Percentiles rank a stretch among this genome's conserved stretches.
phyloP scores from a whole-genome alignment of 768 basidiomycete species.

The Panellus pusillus region DNA sequence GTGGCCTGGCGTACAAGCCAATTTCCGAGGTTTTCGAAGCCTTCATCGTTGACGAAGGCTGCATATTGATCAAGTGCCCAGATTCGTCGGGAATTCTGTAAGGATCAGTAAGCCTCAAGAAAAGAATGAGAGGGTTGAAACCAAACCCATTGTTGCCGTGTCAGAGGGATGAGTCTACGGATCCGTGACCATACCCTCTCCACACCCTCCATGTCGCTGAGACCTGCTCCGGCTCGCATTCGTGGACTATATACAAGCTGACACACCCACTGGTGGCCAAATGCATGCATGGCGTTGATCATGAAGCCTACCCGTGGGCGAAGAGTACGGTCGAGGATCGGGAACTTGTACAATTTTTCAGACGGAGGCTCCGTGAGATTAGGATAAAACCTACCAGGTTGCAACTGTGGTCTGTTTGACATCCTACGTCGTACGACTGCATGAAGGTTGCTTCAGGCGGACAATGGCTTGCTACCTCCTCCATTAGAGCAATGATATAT shows the following conservation, averaged over 20 bases:
- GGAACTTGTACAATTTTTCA: conserved; percentile 27
- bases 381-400: conserved; percentile 25
- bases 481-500: conserved; percentile 35
- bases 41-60: conserved; percentile 25
- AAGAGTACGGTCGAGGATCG: conserved; percentile 23
- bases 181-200: conserved; percentile 35
- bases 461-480: conserved; percentile 28
- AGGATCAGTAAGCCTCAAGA: not conserved
- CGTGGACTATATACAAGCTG: conserved; percentile 36
- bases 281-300: conserved; percentile 35
- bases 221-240: conserved; percentile 28
- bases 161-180: conserved; percentile 21
- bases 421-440: conserved; percentile 35
- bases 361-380: too few species aligned
- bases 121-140: not conserved
- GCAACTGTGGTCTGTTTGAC: conserved; percentile 32
- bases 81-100: conserved; percentile 22
- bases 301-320: conserved; percentile 23
- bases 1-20: conserved; percentile 26
- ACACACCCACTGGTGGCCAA: conserved; percentile 36
- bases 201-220: conserved; percentile 36
- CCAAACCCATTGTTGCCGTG: conserved; percentile 21
- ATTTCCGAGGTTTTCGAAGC: conserved; percentile 30
- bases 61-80: conserved; percentile 37
- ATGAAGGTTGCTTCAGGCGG: conserved; percentile 29